A percentile compares a stretch with the other conserved stretches of the same genome.
phyloP scores from a whole-genome alignment of 768 basidiomycete species.

The Boletus vermiculosoides region DNA sequence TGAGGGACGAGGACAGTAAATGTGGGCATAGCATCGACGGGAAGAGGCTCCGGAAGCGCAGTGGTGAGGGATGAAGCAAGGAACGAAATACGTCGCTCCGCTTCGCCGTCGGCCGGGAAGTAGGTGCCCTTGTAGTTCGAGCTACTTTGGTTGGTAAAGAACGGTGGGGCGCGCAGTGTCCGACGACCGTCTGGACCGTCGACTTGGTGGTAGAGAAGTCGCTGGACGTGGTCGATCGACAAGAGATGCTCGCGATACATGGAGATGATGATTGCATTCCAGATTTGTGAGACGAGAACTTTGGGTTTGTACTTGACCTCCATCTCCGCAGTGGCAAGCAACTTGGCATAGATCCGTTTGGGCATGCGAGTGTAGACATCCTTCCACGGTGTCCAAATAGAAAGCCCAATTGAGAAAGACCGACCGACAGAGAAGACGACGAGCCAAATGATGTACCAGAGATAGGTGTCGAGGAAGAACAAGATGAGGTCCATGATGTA shows the following conservation, averaged over 20 bases:
- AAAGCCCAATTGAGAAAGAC: constrained; percentile 89
- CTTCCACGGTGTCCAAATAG: constrained; percentile 99
- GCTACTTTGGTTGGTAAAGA: constrained; percentile 91
- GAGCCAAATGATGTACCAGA: constrained; percentile 99
- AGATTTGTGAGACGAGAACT: constrained; percentile 97
- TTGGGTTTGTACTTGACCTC: constrained; percentile 99
- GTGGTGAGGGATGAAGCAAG: constrained; percentile 98
- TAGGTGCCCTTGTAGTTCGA: constrained; percentile 74
- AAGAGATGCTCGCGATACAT: constrained; percentile 99
- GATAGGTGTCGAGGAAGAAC: constrained; percentile 99
- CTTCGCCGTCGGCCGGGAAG: constrained; percentile 93
- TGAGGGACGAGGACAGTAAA: constrained; percentile 99
- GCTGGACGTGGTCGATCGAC: constrained; percentile 97
- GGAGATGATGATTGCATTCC: constrained; percentile 99
- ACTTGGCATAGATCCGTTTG: constrained; percentile 96
- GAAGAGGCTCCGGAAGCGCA: constrained; percentile 89
- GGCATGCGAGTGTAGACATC: constrained; percentile 95
- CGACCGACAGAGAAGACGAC: constrained; percentile 91
- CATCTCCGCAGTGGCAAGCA: constrained; percentile 95
- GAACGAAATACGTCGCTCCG: constrained; percentile 97
- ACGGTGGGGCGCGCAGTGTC: constrained; percentile 92
- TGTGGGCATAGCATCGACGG: constrained; percentile 98
- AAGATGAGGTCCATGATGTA: constrained; percentile 97
- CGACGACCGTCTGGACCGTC: constrained; percentile 87
- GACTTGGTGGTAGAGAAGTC: constrained; percentile 95